Conservation (phyloP, 116 monocot species). For the Posidonia oceanica region DNA sequence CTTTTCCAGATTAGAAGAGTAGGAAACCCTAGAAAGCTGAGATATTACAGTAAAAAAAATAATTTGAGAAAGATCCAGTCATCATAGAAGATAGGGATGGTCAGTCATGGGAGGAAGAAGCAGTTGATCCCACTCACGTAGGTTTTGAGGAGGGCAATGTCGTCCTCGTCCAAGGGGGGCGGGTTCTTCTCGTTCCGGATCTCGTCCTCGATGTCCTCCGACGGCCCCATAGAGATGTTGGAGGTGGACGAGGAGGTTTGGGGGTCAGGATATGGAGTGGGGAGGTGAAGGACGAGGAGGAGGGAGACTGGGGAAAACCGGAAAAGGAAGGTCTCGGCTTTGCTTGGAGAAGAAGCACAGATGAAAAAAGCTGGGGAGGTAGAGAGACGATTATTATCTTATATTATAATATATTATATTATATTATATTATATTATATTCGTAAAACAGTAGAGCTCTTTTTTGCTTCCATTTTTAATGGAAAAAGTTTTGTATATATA, state of each 20-base stretch:
- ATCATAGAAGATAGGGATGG: neutral
- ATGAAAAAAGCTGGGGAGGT: too few species aligned
- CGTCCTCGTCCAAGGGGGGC: constrained; percentile 81
- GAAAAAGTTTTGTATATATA: too few species aligned
- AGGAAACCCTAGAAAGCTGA: too few species aligned
- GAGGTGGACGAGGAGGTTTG: neutral
- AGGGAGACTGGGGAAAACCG: neutral
- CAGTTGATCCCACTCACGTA: constrained; percentile 28
- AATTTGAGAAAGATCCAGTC: neutral
- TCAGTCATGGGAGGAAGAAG: neutral
- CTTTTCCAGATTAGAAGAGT: too few species aligned
- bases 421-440: too few species aligned
- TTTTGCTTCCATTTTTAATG: too few species aligned
- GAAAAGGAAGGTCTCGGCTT: neutral
- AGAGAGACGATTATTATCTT: too few species aligned
- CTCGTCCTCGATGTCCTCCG: constrained; percentile 37
- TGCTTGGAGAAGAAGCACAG: neutral
- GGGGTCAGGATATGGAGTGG: neutral
- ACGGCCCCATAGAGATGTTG: constrained; percentile 31
- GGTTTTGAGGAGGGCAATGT: constrained; percentile 90
- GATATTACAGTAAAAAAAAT: neutral
- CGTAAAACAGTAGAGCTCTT: too few species aligned
- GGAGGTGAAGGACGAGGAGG: neutral
- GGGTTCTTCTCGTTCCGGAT: constrained; percentile 64
- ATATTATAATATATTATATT: too few species aligned